These are phyloP conservation scores for Nannizziopsis barbatae DNA, from an alignment of 2,329 filamentous ascomycete genomes.

Conservation along the genomic window DNA sequence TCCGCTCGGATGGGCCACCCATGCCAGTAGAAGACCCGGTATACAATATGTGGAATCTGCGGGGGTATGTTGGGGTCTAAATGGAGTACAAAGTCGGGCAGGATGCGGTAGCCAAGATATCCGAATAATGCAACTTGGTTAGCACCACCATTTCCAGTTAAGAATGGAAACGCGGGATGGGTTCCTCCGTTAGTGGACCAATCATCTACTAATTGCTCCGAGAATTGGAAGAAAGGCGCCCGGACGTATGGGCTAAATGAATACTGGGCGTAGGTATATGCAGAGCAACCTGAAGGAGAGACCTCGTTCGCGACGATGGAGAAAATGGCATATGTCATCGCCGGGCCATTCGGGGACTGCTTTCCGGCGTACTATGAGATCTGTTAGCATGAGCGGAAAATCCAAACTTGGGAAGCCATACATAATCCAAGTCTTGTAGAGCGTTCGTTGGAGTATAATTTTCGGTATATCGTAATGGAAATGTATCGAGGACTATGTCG, in stretches of 20 bases:
- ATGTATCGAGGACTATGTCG: slow-evolving; percentile 56
- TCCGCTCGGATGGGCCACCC: slow-evolving; percentile 52
- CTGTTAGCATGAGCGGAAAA: background rate
- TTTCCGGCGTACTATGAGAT: slow-evolving; percentile 50
- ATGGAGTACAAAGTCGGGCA: slow-evolving; percentile 47
- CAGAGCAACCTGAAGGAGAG: slow-evolving; percentile 55
- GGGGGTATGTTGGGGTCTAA: slow-evolving; percentile 55
- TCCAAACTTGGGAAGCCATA: slow-evolving; percentile 19
- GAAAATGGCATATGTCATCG: slow-evolving; percentile 63
- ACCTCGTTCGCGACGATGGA: slow-evolving; percentile 55
- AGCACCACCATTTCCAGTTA: slow-evolving; percentile 59
- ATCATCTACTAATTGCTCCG: slow-evolving; percentile 56
- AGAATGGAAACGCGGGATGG: slow-evolving; percentile 58
- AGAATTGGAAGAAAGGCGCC: slow-evolving; percentile 59
- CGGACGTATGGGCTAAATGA: slow-evolving; percentile 53
- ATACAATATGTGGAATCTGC: slow-evolving; percentile 50
- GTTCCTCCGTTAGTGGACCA: slow-evolving; percentile 51
- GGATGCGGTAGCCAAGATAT: slow-evolving; percentile 53
- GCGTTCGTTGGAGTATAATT: slow-evolving; percentile 42
- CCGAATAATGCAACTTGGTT: slow-evolving; percentile 58
- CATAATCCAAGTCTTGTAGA: slow-evolving; percentile 52
- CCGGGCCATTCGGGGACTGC: slow-evolving; percentile 56
- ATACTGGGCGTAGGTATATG: slow-evolving; percentile 56
- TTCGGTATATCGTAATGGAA: slow-evolving; percentile 50
- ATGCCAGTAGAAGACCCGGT: slow-evolving; percentile 56